phyloP scores from a whole-genome alignment of 208 protist genomes.

The Leishmania lainsoni region DNA sequence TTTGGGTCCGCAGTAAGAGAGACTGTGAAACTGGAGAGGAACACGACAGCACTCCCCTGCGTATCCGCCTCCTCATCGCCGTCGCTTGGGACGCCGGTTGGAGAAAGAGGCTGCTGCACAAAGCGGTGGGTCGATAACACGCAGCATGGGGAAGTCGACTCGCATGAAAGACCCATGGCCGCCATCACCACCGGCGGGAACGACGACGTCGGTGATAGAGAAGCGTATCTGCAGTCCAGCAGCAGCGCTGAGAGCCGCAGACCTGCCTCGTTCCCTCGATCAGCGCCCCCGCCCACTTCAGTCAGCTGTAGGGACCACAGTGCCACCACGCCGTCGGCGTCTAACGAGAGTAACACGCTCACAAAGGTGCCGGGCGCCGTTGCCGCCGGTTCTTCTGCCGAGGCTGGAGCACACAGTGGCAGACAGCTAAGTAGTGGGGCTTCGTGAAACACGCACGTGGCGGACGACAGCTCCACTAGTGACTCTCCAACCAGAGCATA shows the following conservation, averaged over 20 bases:
- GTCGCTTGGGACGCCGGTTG: background rate
- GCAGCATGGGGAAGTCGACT: constrained; percentile 1
- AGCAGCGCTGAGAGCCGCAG: constrained; percentile 9
- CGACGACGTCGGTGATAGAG: background rate
- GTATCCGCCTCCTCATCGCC: background rate
- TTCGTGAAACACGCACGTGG: constrained; percentile 35
- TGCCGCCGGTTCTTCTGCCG: background rate
- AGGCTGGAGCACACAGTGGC: constrained; percentile 18
- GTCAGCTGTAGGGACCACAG: constrained; percentile 29
- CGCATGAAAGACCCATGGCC: background rate
- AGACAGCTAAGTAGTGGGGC: constrained; percentile 28
- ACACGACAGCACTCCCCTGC: background rate
- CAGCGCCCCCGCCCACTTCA: background rate
- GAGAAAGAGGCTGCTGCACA: background rate
- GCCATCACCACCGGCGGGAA: constrained; percentile 26
- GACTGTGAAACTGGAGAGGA: background rate
- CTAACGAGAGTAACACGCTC: constrained; percentile 27
- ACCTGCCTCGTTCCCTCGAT: background rate
- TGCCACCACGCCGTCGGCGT: constrained; percentile 36
- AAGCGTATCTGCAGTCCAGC: constrained; percentile 24
- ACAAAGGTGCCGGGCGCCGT: background rate
- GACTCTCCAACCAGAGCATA: constrained; percentile 33
- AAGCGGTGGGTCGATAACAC: constrained; percentile 25
- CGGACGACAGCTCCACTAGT: constrained; percentile 27
- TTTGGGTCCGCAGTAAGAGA: background rate